Evolutionary conservation across 2,329 filamentous ascomycete genomes (phyloP).

Genomic region (Fusarium scirpi): DNA sequence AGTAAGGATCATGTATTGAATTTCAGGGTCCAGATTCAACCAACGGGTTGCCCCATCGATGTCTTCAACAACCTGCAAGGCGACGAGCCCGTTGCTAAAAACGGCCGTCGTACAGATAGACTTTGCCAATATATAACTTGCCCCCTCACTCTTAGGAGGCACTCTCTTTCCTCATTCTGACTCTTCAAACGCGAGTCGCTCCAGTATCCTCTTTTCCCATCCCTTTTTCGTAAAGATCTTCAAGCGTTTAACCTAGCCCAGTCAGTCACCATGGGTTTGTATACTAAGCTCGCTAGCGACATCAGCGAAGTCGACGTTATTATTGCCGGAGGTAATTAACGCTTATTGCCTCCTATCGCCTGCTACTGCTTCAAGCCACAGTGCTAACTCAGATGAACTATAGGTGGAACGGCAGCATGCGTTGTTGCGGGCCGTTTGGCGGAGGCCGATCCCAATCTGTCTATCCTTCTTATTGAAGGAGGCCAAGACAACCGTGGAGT

Average conservation of each 20-base stretch:
- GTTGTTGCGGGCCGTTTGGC: constrained; percentile 49
- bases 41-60: not conserved
- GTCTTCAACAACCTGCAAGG: not conserved
- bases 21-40: constrained; percentile 1
- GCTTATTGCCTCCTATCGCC: not conserved
- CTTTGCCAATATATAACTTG: constrained; percentile 22
- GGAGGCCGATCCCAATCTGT: constrained; percentile 46
- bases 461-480: constrained; percentile 50
- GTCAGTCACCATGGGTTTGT: constrained; percentile 30
- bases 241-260: not conserved
- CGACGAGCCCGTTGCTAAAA: not conserved
- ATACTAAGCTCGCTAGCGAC: constrained; percentile 37
- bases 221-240: constrained; percentile 1
- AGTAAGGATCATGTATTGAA: not conserved
- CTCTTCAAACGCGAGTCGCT: constrained; percentile 1
- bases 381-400: not conserved
- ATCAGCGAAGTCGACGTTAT: constrained; percentile 39
- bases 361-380: not conserved
- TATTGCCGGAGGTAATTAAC: constrained; percentile 35
- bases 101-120: not conserved
- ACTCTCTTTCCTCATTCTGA: not conserved
- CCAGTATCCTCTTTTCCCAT: not conserved
- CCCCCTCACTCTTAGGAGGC: not conserved
- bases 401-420: constrained; percentile 51
- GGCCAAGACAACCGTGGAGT: constrained; percentile 48